A percentile compares a stretch with the other conserved stretches of the same genome.
Evolutionary conservation across 495 filamentous ascomycete species (phyloP).

Genomic region (Penicillium egyptiacum): DNA sequence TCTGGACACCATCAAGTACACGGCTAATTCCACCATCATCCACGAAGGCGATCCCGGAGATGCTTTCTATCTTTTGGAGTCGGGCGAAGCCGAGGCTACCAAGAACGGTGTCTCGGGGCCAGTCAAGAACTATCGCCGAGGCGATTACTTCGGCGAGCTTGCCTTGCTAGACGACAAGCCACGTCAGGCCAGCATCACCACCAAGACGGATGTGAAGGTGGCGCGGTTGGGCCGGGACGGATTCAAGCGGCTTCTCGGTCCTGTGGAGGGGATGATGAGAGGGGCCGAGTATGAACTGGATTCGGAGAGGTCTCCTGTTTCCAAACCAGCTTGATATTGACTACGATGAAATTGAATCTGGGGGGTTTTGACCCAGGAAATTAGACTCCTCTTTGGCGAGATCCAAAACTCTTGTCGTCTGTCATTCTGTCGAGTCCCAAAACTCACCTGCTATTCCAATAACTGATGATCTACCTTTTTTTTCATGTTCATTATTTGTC

Average conservation of each 20-base stretch:
- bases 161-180: conserved; percentile 91
- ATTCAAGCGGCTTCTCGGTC: conserved; percentile 89
- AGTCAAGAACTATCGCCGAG: conserved; percentile 80
- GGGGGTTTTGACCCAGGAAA: background rate
- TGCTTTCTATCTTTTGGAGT: conserved; percentile 89
- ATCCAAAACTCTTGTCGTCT: background rate
- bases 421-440: background rate
- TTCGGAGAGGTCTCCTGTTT: conserved; percentile 28
- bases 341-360: conserved; percentile 19
- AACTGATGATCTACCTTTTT: conserved; percentile 3
- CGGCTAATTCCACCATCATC: conserved; percentile 80
- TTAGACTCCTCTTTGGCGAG: conserved; percentile 5
- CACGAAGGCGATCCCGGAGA: conserved; percentile 87
- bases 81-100: conserved; percentile 82
- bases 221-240: conserved; percentile 89
- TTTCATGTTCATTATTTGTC: conserved; percentile 6
- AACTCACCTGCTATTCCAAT: conserved; percentile 3
- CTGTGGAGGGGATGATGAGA: conserved; percentile 93
- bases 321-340: conserved; percentile 28
- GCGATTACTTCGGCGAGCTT: conserved; percentile 96
- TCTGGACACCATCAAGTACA: conserved; percentile 83
- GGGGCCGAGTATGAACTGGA: conserved; percentile 62
- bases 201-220: conserved; percentile 81
- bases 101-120: conserved; percentile 63
- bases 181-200: conserved; percentile 85